Evolutionary conservation across 345 rosid species (phyloP).

Genomic region (Heritiera littoralis): DNA sequence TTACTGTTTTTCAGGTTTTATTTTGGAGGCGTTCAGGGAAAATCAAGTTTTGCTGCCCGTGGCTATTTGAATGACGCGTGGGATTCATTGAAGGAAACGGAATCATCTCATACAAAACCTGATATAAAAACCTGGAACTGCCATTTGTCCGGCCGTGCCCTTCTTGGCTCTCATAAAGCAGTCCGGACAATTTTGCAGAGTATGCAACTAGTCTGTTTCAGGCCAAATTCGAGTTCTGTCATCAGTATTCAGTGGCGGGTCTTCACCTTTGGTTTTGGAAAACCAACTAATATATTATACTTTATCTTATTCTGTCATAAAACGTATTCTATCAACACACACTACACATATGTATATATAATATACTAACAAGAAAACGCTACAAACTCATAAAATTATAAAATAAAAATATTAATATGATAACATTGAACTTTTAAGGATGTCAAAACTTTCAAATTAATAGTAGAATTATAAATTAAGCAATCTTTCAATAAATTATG

Average conservation of each 20-base stretch:
- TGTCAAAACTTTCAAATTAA: too few species aligned
- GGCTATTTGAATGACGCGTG: slow-evolving; percentile 59
- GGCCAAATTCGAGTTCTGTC: slow-evolving; percentile 60
- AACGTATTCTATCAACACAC: too few species aligned
- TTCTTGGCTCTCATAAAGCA: slow-evolving; percentile 39
- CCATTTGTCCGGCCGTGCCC: slow-evolving; percentile 51
- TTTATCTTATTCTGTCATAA: too few species aligned
- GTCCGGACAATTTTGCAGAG: slow-evolving; percentile 34
- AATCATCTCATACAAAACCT: slow-evolving; percentile 36
- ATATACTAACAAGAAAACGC: too few species aligned
- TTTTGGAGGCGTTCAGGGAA: background rate
- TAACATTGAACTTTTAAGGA: too few species aligned
- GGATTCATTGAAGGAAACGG: slow-evolving; percentile 47
- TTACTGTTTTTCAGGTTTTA: background rate
- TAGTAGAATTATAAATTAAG: too few species aligned
- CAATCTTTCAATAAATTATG: too few species aligned
- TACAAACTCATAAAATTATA: too few species aligned
- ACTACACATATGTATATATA: too few species aligned
- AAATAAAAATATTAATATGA: too few species aligned
- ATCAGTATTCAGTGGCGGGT: slow-evolving; percentile 36
- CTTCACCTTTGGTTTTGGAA: too few species aligned
- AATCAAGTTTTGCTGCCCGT: slow-evolving; percentile 41
- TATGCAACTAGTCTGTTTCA: slow-evolving; percentile 50
- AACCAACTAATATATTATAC: too few species aligned
- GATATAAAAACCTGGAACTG: slow-evolving; percentile 61